phyloP scores from a whole-genome alignment of 768 basidiomycete species.

The Strobilomyces confusus region DNA sequence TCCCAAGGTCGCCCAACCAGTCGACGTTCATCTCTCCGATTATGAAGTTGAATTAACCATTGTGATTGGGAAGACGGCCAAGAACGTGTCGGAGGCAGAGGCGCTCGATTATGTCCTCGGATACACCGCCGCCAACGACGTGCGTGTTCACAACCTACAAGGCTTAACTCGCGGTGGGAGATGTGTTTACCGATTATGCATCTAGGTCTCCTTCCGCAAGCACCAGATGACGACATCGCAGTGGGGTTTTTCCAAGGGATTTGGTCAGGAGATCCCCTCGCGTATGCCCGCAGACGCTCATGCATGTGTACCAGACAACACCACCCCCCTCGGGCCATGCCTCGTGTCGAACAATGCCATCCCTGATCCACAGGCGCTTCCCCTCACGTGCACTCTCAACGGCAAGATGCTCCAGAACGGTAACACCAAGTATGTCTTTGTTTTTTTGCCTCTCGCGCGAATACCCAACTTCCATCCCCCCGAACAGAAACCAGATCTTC shows the following conservation, averaged over 20 bases:
- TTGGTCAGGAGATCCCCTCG: conserved; percentile 45
- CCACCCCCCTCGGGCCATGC: conserved; percentile 74
- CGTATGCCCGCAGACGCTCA: not conserved
- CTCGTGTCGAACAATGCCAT: conserved; percentile 65
- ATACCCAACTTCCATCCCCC: not conserved
- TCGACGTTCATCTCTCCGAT: conserved; percentile 67
- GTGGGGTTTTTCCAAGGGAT: conserved; percentile 87
- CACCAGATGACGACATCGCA: conserved; percentile 79
- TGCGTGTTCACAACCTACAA: conserved; percentile 27
- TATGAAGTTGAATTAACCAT: conserved; percentile 81
- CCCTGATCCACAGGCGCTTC: conserved; percentile 60
- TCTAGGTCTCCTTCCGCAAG: conserved; percentile 69
- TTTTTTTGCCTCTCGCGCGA: not conserved
- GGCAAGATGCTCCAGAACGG: conserved; percentile 69
- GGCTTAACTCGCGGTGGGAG: not conserved
- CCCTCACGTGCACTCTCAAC: conserved; percentile 64
- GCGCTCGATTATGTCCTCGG: conserved; percentile 85
- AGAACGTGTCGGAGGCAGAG: conserved; percentile 73
- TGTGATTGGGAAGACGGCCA: conserved; percentile 78
- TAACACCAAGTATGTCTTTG: conserved; percentile 55
- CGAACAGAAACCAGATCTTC: conserved; percentile 74
- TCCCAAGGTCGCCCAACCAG: conserved; percentile 66
- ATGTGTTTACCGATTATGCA: not conserved
- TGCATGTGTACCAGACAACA: conserved; percentile 26
- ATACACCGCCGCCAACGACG: conserved; percentile 80